Conservation (phyloP, 305 asterid species). For the Fraxinus floribunda region DNA sequence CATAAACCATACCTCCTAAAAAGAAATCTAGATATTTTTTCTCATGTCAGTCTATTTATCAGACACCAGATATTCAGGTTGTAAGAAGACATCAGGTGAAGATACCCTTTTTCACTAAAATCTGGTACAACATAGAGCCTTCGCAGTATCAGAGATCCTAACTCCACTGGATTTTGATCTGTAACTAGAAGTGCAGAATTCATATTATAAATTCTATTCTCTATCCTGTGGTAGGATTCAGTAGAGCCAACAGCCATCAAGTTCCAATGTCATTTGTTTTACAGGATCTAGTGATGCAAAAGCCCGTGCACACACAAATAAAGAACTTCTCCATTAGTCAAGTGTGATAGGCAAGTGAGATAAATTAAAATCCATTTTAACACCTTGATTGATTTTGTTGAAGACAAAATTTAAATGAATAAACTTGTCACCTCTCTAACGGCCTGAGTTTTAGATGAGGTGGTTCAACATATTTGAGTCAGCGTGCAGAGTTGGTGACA, state of each 20-base stretch:
- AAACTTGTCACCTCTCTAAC: neutral
- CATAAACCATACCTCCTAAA: neutral
- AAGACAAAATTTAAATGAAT: neutral
- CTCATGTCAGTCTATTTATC: neutral
- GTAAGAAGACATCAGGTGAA: neutral
- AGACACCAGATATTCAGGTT: neutral
- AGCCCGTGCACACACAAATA: neutral
- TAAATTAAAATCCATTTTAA: neutral
- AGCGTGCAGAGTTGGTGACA: neutral
- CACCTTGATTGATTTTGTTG: neutral
- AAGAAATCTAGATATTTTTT: neutral
- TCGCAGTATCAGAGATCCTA: neutral
- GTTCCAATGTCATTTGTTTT: neutral
- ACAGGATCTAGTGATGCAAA: neutral
- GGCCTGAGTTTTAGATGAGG: neutral
- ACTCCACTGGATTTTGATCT: neutral
- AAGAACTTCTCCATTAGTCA: neutral
- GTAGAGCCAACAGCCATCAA: neutral
- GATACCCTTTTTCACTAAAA: neutral
- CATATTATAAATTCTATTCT: neutral
- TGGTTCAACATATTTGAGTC: neutral
- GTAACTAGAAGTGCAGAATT: neutral
- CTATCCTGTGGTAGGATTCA: neutral
- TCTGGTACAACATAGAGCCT: neutral
- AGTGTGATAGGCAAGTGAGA: neutral